Evolutionary conservation across 495 filamentous ascomycete genomes (phyloP).

Genomic region (Parathielavia hyrcaniae): DNA sequence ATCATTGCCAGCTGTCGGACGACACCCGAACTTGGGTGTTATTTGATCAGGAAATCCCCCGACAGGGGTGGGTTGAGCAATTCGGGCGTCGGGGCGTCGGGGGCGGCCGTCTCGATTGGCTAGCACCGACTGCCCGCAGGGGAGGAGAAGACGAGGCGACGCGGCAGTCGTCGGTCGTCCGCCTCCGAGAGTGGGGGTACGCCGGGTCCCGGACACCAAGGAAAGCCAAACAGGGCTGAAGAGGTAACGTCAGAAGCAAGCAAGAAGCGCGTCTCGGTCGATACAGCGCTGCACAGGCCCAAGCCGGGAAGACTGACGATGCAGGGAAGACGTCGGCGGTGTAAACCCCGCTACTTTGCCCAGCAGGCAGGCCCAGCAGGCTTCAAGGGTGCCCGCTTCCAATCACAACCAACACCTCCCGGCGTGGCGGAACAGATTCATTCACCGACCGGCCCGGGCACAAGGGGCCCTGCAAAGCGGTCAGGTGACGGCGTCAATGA

Average conservation of each 20-base stretch:
- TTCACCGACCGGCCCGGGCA: slow-evolving; percentile 17
- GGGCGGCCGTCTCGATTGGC: slow-evolving; percentile 17
- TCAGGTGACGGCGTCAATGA: slow-evolving; percentile 31
- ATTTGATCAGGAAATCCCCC: slow-evolving; percentile 6
- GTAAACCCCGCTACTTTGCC: neutral
- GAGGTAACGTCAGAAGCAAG: neutral
- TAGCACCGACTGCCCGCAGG: slow-evolving; percentile 9
- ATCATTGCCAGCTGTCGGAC: slow-evolving; percentile 12
- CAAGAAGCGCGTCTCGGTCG: neutral
- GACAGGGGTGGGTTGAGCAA: slow-evolving; percentile 10
- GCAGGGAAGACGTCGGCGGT: neutral
- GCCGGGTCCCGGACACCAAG: slow-evolving; percentile 1
- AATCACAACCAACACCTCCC: neutral
- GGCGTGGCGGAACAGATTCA: slow-evolving; percentile 18
- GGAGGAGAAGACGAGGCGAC: neutral
- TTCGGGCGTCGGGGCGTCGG: slow-evolving; percentile 12
- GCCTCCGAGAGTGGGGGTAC: slow-evolving; percentile 6
- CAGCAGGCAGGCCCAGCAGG: neutral
- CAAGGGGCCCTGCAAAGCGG: slow-evolving; percentile 24
- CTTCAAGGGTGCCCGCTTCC: slow-evolving; percentile 1
- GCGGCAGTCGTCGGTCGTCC: slow-evolving; percentile 10
- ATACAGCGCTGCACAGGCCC: neutral
- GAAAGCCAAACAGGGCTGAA: neutral
- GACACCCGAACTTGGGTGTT: neutral
- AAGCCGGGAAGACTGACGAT: slow-evolving; percentile 5